Evolutionary conservation across 495 filamentous ascomycete species (phyloP).

Genomic region (Penicillium malachiteum): DNA sequence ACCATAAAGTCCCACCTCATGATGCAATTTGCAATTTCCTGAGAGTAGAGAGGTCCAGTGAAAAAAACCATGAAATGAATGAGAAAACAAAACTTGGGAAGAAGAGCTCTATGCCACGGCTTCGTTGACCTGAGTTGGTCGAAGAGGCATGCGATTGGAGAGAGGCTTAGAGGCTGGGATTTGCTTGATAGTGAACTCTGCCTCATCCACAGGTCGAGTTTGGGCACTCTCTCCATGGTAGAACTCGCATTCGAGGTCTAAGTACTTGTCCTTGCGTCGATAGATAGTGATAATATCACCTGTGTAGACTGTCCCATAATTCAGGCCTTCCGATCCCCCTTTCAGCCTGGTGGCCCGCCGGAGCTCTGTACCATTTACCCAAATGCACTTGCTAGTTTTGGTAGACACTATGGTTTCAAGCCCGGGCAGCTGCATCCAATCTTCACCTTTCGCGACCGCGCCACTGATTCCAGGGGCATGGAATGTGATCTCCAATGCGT

Average conservation of each 20-base stretch:
- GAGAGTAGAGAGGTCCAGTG: conserved; percentile 6
- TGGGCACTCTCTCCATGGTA: conserved; percentile 51
- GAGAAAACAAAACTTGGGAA: not conserved
- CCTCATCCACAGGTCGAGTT: conserved; percentile 41
- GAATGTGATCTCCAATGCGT: conserved; percentile 74
- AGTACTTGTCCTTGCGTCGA: conserved; percentile 38
- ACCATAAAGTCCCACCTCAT: conserved; percentile 13
- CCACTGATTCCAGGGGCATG: conserved; percentile 64
- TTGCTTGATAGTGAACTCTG: conserved; percentile 39
- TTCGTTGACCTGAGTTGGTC: conserved; percentile 12
- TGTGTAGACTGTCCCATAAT: conserved; percentile 67
- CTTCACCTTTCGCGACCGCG: conserved; percentile 51
- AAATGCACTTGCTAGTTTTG: conserved; percentile 66
- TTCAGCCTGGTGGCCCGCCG: conserved; percentile 42
- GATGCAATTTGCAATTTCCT: conserved; percentile 22
- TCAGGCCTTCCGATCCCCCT: conserved; percentile 46
- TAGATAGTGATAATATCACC: conserved; percentile 72
- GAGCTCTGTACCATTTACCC: conserved; percentile 65
- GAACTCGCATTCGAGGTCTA: conserved; percentile 56
- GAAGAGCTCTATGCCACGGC: not conserved
- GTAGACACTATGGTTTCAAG: conserved; percentile 69
- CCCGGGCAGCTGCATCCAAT: conserved; percentile 54
- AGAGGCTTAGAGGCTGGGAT: conserved; percentile 26
- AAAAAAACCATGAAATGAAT: not conserved
- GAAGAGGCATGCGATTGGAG: conserved; percentile 29